Conservation (phyloP, 768 basidiomycete genomes). For the Daedaleopsis sinensis region DNA sequence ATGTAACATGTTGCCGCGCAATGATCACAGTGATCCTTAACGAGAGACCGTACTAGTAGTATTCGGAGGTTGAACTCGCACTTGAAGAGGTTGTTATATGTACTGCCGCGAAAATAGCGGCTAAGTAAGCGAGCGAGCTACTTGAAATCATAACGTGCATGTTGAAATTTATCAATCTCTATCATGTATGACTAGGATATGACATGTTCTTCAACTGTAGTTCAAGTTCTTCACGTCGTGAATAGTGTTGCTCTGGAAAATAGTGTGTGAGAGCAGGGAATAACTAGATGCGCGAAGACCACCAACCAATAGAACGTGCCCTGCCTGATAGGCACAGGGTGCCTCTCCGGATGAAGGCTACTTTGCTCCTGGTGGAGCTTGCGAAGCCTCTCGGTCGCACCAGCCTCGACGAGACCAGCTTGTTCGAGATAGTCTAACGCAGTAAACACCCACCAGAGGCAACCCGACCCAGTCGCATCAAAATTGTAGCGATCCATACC, state of each 20-base stretch:
- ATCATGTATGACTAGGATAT: too few relatives aligned
- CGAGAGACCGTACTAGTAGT: too few relatives aligned
- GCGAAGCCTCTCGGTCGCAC: not conserved
- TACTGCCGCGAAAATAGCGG: too few relatives aligned
- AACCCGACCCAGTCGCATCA: constrained; percentile 5
- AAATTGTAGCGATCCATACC: constrained; percentile 9
- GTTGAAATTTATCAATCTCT: too few relatives aligned
- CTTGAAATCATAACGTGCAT: too few relatives aligned
- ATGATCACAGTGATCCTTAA: too few relatives aligned
- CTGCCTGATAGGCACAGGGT: constrained; percentile 3
- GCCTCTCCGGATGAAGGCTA: constrained; percentile 5
- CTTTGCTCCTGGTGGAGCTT: not conserved
- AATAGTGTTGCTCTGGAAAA: not conserved
- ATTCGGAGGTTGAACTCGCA: too few relatives aligned
- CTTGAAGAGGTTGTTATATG: too few relatives aligned
- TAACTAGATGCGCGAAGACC: not conserved
- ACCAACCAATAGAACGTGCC: constrained; percentile 3
- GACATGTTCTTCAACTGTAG: too few relatives aligned
- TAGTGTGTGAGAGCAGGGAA: not conserved
- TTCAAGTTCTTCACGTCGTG: not conserved
- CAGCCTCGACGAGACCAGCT: not conserved
- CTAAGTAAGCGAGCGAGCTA: too few relatives aligned
- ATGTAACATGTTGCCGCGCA: too few relatives aligned
- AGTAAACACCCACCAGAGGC: constrained; percentile 1
- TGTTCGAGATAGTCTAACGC: not conserved